phyloP scores from a whole-genome alignment of 2,329 filamentous ascomycete species.

The Cordyceps militaris region DNA sequence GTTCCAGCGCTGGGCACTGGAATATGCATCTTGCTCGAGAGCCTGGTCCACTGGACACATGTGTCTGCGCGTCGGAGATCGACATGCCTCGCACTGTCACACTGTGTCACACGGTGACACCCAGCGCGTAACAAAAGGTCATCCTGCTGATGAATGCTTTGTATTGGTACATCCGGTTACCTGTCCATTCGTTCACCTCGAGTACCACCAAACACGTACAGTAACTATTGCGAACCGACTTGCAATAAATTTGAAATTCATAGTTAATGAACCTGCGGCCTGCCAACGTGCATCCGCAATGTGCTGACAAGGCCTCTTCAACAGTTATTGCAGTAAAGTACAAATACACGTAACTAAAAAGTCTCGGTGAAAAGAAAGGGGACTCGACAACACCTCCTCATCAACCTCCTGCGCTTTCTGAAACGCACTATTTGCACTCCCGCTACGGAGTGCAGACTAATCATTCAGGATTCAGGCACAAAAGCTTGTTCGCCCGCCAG shows the following conservation, averaged over 20 bases:
- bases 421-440: background rate
- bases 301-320: too few species aligned
- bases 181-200: background rate
- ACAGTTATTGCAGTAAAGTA: too few species aligned
- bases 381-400: too few species aligned
- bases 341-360: too few species aligned
- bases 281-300: too few species aligned
- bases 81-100: background rate
- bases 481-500: background rate
- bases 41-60: background rate
- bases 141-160: background rate
- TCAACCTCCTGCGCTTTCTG: constrained; percentile 1
- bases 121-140: background rate
- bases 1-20: background rate
- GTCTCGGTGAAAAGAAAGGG: too few species aligned
- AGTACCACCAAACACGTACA: too few species aligned
- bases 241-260: too few species aligned
- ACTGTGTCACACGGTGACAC: constrained; percentile 2
- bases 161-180: too few species aligned
- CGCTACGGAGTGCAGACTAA: too few species aligned
- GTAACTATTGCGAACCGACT: too few species aligned
- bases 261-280: too few species aligned
- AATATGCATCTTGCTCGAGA: background rate
- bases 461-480: background rate
- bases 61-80: constrained; percentile 1